Evolutionary conservation across 192 early-diverging fungal genomes (phyloP).

Genomic region (Kappamyces sp.): DNA sequence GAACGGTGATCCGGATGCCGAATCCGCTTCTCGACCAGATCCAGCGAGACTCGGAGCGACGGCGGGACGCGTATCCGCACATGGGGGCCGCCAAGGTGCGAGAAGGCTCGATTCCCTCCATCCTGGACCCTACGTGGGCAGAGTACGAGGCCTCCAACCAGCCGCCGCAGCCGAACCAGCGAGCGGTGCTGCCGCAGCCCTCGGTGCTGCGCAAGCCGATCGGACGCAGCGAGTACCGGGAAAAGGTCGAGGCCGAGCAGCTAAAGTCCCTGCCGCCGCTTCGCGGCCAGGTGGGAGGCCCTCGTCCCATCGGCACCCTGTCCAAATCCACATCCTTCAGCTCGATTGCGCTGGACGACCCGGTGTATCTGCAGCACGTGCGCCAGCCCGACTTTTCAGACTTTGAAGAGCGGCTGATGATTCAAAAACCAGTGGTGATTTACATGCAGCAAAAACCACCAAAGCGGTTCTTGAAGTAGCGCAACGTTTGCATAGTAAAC

Average conservation of each 20-base stretch:
- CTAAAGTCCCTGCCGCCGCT: slow-evolving; percentile 1
- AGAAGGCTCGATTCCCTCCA: slow-evolving; percentile 9
- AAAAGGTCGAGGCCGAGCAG: neutral
- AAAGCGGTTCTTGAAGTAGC: too few species aligned
- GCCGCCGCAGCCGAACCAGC: neutral
- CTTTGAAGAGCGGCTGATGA: slow-evolving; percentile 5
- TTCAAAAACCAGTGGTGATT: slow-evolving; percentile 12
- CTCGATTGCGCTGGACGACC: neutral
- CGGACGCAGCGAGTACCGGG: slow-evolving; percentile 7
- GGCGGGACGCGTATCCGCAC: slow-evolving; percentile 9
- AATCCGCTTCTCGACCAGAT: slow-evolving; percentile 4
- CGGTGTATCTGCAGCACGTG: slow-evolving; percentile 5
- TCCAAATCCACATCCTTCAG: neutral
- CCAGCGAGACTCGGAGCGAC: slow-evolving; percentile 1
- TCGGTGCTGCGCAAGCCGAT: slow-evolving; percentile 12
- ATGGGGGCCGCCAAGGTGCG: slow-evolving; percentile 6
- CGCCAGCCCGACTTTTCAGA: slow-evolving; percentile 10
- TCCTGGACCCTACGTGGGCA: slow-evolving; percentile 4
- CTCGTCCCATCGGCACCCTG: neutral
- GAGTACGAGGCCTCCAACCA: slow-evolving; percentile 1
- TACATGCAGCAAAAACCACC: too few species aligned
- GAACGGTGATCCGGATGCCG: slow-evolving; percentile 2
- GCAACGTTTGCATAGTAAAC: too few species aligned
- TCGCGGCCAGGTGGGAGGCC: neutral
- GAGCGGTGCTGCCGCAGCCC: slow-evolving; percentile 1